These are phyloP conservation scores for Coniferiporia sulphurascens DNA, from an alignment of 1,284 basidiomycete genomes.

Conservation along the genomic window DNA sequence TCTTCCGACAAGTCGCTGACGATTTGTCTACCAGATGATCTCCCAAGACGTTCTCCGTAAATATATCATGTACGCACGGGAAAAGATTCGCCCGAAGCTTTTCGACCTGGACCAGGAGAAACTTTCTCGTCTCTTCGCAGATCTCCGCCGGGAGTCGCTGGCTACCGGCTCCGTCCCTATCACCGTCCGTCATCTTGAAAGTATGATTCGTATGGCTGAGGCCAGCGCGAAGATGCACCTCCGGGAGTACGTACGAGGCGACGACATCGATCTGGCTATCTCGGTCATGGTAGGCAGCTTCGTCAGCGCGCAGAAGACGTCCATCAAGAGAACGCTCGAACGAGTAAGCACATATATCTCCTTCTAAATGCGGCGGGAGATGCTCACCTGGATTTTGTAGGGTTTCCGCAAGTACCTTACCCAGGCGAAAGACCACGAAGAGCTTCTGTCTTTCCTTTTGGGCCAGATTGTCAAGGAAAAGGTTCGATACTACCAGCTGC, in stretches of 20 bases:
- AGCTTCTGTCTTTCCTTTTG: slow-evolving; percentile 90
- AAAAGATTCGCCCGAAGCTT: slow-evolving; percentile 88
- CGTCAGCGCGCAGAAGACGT: slow-evolving; percentile 95
- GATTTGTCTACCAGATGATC: slow-evolving; percentile 64
- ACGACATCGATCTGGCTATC: slow-evolving; percentile 97
- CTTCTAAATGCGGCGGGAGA: not conserved
- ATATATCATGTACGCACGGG: slow-evolving; percentile 98
- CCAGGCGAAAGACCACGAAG: slow-evolving; percentile 91
- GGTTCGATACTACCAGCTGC: slow-evolving; percentile 77
- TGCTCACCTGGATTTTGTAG: slow-evolving; percentile 36
- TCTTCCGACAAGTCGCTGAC: not conserved
- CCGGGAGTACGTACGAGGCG: slow-evolving; percentile 90
- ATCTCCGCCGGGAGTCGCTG: slow-evolving; percentile 92
- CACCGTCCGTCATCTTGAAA: slow-evolving; percentile 96
- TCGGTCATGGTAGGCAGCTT: slow-evolving; percentile 94
- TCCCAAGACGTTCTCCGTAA: slow-evolving; percentile 96
- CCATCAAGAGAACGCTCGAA: slow-evolving; percentile 96
- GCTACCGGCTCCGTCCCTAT: slow-evolving; percentile 98
- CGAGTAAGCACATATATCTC: slow-evolving; percentile 53
- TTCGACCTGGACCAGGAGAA: slow-evolving; percentile 97
- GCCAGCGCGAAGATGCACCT: slow-evolving; percentile 98
- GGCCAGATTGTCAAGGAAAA: slow-evolving; percentile 95
- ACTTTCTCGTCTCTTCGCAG: slow-evolving; percentile 91
- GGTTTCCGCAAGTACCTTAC: slow-evolving; percentile 97
- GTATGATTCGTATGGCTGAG: slow-evolving; percentile 99